Base-by-base conservation (phyloP, 2,329 filamentous ascomycete species). In the Microcera coccophila region DNA sequence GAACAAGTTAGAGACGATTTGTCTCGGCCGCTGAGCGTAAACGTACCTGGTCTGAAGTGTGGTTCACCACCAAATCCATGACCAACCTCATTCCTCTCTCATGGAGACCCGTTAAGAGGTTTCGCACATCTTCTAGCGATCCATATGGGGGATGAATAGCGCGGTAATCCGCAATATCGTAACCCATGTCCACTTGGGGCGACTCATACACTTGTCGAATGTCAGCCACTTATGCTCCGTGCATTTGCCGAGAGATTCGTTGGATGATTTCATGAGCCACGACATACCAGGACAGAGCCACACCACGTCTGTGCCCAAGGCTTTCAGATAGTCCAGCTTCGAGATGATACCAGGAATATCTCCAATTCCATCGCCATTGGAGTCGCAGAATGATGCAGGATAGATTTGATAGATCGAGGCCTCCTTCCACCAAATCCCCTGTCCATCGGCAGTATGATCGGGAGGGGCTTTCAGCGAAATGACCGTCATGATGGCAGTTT, bases 131-230 rank as follows among this genome's bases (percentile, higher is more conserved):
- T n/a, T 44, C 20, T 14, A 49, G n/a, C 3, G 44, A 47, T 8
- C 47, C 81, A 50, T 82, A 84, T n/a, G 73, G 70, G 2, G 72
- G 65, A 45, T 82, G 70, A 20, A 85, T 79, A 20, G 67, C 71
- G 55, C 79, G 73, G 49, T 87, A 87, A 59, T 87, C 73, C 2
- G 74, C 73, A 38, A 85, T 76, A 57, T 85, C 83, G 56, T 85
- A 85, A 17, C 81, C 82, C 79, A 84, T 82, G 40, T 70, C 66
- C n/a, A 68, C 62, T 43, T 72, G 68, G 9, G 71, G 71, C 11
- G 64, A 68, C 34, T 68, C 64, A 52, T 37, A 49, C 5, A 36
- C 20, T 15, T 17, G 12, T 22, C 39, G 12, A 26, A 26, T 26
- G 22, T 26, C 12, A 26, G 22, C 7, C 22, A 7, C 22, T 26